Base-by-base conservation (phyloP, 306 rosid genomes). In the Quercus ilex region DNA sequence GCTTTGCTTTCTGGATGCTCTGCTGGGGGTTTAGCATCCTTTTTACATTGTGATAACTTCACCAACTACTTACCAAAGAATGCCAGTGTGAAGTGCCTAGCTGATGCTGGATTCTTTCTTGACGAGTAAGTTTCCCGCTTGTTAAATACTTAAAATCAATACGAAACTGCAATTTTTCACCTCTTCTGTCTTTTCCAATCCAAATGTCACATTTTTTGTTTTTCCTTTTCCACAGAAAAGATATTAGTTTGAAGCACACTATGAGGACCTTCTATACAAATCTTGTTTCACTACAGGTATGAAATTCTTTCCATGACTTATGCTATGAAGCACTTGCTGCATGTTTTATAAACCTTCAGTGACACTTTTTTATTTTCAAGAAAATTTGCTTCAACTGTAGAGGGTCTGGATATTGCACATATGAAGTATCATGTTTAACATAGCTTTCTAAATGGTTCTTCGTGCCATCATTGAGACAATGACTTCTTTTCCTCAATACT, bases 1-100 rank as follows among this genome's bases (percentile, higher is more conserved):
- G 98, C 96, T 83, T 83, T 95, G 88, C 92, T 95, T 69, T 93
- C 99, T 55, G 99, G 99, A 58, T 95, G 97, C 84, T 93, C 98
- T 35, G 99, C 99, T 15, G 99, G 99, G 79, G 99, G 98, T 51
- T 87, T 95, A 74, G 93, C 99, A 6, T 76, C 97, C 59, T 95
- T 95, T 88, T 82, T 91, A 58, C 98, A 95, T 18, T 95, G 99
- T 83, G 92, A 93, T 55, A 82, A 73, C 74, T 93, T 95, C 75
- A 56, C 94, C 58, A 89, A 82, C 3, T 81, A 86, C 80, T 90
- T 95, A 82, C 98, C 97, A 46, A 65, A 15, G 10, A 86, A 85
- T 78, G 82, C 97, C 74, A 88, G 73, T 72, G 94, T 93, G 49
- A 95, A 95, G 84, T 95, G 98, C 89, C 78, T 93, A 87, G 93